phyloP scores from a whole-genome alignment of 78 protist genomes.

The Dictyostelium intermedium region DNA sequence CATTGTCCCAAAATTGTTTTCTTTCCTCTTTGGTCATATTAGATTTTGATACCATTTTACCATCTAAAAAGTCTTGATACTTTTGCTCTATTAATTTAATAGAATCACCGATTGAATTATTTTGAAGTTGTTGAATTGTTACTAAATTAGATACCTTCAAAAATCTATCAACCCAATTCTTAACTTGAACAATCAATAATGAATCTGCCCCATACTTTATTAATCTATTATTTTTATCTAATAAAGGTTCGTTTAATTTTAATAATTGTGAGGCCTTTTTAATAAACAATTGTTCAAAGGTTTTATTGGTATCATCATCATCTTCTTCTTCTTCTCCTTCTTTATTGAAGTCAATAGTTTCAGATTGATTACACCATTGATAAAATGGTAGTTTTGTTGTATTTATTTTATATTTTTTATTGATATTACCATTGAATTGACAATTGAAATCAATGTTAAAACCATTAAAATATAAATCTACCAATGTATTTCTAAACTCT shows the following conservation, averaged over 20 bases:
- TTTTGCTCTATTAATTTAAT: background rate
- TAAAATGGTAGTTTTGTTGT: background rate
- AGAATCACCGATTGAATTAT: background rate
- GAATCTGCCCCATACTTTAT: conserved; percentile 60
- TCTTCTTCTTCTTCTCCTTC: background rate
- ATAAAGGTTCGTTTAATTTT: background rate
- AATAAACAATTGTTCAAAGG: background rate
- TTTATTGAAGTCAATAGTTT: background rate
- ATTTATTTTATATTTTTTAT: background rate
- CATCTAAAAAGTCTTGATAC: background rate
- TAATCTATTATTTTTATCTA: background rate
- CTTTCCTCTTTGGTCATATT: background rate
- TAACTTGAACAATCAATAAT: conserved; percentile 31
- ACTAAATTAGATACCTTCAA: background rate
- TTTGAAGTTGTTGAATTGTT: conserved; percentile 15
- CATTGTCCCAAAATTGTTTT: background rate
- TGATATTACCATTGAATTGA: background rate
- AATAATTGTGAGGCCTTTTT: background rate
- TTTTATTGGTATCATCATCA: background rate
- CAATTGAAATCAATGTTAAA: background rate
- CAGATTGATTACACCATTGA: background rate
- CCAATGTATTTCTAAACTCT: background rate
- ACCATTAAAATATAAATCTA: background rate
- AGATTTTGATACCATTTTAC: background rate
- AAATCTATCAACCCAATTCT: conserved; percentile 35